Percentiles rank a stretch among this genome's conserved stretches.
Evolutionary conservation across 495 filamentous ascomycete genomes (phyloP).

Genomic region (Apodospora peruviana): DNA sequence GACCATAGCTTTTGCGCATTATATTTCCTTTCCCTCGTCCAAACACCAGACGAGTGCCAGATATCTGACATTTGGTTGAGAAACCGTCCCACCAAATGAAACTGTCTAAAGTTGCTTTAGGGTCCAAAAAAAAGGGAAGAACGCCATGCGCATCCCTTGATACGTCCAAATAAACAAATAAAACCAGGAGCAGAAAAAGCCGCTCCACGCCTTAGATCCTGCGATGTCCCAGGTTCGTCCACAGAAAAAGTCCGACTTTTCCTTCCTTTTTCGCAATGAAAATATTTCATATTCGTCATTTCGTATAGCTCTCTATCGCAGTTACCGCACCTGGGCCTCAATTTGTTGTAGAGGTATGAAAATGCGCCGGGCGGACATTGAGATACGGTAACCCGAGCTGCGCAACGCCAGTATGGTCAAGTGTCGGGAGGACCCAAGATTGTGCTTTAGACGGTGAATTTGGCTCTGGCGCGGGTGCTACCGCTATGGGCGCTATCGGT

Average conservation of each 20-base stretch:
- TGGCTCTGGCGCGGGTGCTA: conserved; percentile 92
- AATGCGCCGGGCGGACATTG: no score
- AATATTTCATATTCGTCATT: conserved; percentile 3
- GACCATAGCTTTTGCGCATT: no score
- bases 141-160: conserved; percentile 4
- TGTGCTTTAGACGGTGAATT: conserved; percentile 64
- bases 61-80: background rate
- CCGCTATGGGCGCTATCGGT: conserved; percentile 88
- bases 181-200: background rate
- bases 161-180: background rate
- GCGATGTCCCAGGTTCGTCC: no score
- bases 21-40: background rate
- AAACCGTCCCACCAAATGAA: background rate
- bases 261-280: background rate
- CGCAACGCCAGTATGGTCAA: background rate
- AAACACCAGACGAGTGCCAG: background rate
- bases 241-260: no score
- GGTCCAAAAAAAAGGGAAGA: background rate
- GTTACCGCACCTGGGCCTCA: background rate
- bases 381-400: background rate
- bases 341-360: background rate
- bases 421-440: background rate
- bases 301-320: background rate
- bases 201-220: background rate
- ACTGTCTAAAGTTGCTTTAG: background rate